phyloP scores from a whole-genome alignment of 768 basidiomycete species.

The Collybia mongolica region DNA sequence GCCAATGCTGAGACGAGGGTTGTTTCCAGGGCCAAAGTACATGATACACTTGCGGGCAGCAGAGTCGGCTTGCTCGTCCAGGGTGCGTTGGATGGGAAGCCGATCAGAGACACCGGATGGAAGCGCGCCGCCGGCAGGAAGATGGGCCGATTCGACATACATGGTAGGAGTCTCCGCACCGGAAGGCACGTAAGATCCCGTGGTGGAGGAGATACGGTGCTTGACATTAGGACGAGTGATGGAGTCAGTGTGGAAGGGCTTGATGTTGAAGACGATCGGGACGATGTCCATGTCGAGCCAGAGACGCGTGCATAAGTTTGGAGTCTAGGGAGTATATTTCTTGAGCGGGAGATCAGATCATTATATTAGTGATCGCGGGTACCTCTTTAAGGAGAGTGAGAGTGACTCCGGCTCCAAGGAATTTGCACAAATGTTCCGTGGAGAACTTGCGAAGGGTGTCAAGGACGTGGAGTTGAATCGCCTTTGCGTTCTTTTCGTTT shows the following conservation, averaged over 20 bases:
- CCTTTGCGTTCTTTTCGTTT: constrained; percentile 52
- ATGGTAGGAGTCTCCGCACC: constrained; percentile 77
- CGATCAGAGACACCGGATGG: constrained; percentile 50
- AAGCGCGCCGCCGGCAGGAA: constrained; percentile 39
- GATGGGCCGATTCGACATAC: constrained; percentile 56
- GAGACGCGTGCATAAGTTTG: constrained; percentile 81
- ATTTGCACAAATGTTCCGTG: constrained; percentile 79
- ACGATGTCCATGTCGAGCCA: constrained; percentile 86
- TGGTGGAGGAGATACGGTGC: constrained; percentile 79
- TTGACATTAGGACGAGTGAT: constrained; percentile 77
- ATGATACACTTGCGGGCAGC: constrained; percentile 83
- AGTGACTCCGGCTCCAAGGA: constrained; percentile 81
- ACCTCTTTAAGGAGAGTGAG: constrained; percentile 70
- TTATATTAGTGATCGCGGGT: constrained; percentile 13
- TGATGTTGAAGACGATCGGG: constrained; percentile 84
- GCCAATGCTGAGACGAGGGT: constrained; percentile 79
- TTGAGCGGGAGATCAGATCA: constrained; percentile 15
- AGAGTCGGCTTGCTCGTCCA: constrained; percentile 85
- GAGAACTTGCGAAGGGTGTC: constrained; percentile 71
- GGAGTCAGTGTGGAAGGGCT: constrained; percentile 78
- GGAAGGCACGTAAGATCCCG: constrained; percentile 75
- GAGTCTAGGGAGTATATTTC: constrained; percentile 44
- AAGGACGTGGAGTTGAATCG: constrained; percentile 64
- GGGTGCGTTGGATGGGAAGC: constrained; percentile 71
- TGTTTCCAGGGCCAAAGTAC: constrained; percentile 81